Evolutionary conservation across 78 protist species (phyloP).

Genomic region (Chrysochromulina tobinii): DNA sequence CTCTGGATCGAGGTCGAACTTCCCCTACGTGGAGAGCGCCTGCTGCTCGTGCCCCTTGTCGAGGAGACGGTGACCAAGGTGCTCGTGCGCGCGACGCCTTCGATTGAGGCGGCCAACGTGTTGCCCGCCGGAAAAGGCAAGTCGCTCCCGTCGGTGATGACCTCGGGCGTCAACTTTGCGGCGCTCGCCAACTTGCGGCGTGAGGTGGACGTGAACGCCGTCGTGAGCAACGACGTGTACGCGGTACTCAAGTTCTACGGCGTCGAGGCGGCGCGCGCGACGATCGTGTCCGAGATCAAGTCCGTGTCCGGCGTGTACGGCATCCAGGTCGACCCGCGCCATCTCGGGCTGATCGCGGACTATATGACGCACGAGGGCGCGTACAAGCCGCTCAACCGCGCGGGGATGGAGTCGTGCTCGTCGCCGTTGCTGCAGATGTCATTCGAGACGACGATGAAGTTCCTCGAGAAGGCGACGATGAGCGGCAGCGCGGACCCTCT

Average conservation of each 20-base stretch:
- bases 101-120: constrained; percentile 3
- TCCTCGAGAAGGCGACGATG: constrained; percentile 54
- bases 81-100: not conserved
- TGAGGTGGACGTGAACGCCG: not conserved
- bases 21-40: not conserved
- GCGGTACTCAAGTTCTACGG: not conserved
- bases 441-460: constrained; percentile 81
- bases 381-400: not conserved
- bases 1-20: not conserved
- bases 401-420: constrained; percentile 49
- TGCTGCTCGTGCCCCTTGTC: not conserved
- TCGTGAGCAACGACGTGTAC: not conserved
- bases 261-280: constrained; percentile 85
- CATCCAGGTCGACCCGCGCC: constrained; percentile 92
- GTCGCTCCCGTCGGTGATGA: not conserved
- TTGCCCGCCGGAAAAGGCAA: not conserved
- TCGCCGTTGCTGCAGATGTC: constrained; percentile 77
- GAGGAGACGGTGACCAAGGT: not conserved
- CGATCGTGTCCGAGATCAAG: constrained; percentile 79
- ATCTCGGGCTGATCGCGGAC: constrained; percentile 93
- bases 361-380: constrained; percentile 73
- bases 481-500: not conserved
- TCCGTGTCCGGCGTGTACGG: constrained; percentile 95
- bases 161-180: constrained; percentile 82
- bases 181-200: constrained; percentile 27